Evolutionary conservation across 106 monocot species (phyloP), one percentile per base, ranked within the genome.

Genomic region (Agapanthus africanus): DNA sequence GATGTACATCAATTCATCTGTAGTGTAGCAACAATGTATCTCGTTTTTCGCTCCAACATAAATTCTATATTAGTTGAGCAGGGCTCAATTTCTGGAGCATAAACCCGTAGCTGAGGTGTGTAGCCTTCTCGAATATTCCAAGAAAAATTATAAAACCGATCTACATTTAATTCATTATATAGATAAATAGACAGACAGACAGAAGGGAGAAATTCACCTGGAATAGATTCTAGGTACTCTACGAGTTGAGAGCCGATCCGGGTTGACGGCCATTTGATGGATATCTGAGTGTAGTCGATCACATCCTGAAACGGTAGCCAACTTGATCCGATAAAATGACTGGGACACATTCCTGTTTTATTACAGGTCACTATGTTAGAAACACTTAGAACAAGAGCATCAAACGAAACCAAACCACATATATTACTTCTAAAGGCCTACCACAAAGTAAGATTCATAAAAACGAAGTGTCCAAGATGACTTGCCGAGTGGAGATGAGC

Each of bases 381-480:
- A n/a, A n/a, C n/a, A n/a, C n/a, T n/a, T n/a, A n/a, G n/a, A n/a
- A n/a, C n/a, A n/a, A n/a, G n/a, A n/a, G n/a, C n/a, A n/a, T n/a
- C n/a, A n/a, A n/a, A n/a, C n/a, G n/a, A n/a, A n/a, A n/a, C n/a
- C n/a, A n/a, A n/a, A n/a, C n/a, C n/a, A n/a, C n/a, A n/a, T n/a
- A n/a, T n/a, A n/a, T n/a, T n/a, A n/a, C n/a, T n/a, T n/a, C n/a
- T n/a, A 77, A 59, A 76, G 65, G 70, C 41, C 73, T 54, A 95
- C 95, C 95, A 91, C 86, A 66, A 95, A 95, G 71, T 74, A 95
- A 59, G 95, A 79, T 82, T 95, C 95, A 77, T 81, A 95, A 79
- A 95, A 95, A 27, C 95, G 85, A 68, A 95, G 91, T 34, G 95
- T 95, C 95, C 95, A 95, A n/a, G 95, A 95, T 64, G 95, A 95